Evolutionary conservation across 805 yeast species (phyloP), one percentile per base, ranked within the genome.

Genomic region (Zygosaccharomyces lentus): DNA sequence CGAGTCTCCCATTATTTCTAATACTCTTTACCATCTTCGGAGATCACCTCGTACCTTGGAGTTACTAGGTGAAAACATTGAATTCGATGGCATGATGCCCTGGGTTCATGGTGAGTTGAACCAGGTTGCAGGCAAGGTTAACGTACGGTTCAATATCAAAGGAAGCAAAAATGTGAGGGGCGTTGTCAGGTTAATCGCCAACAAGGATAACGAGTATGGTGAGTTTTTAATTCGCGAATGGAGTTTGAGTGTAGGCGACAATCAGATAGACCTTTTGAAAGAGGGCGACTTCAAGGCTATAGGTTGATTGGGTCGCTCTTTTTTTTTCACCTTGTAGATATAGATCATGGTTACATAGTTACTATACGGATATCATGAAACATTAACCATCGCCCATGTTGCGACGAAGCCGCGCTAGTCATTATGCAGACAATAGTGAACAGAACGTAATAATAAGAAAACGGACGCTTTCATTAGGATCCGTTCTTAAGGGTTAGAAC

Each of bases 81-180:
- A 80, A 31, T 88, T 83, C 61, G 76, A 79, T 24, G 80, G 82
- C 23, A 23, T 64, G 12, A 68, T 84, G 29, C 98, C 99, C 4
- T 93, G 96, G 96, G 81, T 91, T 48, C 69, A 74, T 47, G 99
- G 99, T 9, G 78, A 80, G 37, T 70, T 93, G 52, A 88, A 90
- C 56, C 87, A 93, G 24, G 88, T 87, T 50, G 75, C 80, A 50
- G 96, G 96, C 21, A 71, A 76, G 15, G 84, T 93, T 34, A 84
- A 91, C 62, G 78, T 93, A 51, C 65, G 66, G 24, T 89, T 88
- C 57, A 67, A 73, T 29, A 85, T 88, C 30, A 74, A 74, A 54
- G 99, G 98, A 9, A 76, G 76, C 43, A 73, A 75, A 53, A 73
- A 71, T 13, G 59, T 66, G 4, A 77, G 77, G 2, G 82, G 78